phyloP scores from a whole-genome alignment of 1,139 yeast genomes.

The Suhomyces maxii region DNA sequence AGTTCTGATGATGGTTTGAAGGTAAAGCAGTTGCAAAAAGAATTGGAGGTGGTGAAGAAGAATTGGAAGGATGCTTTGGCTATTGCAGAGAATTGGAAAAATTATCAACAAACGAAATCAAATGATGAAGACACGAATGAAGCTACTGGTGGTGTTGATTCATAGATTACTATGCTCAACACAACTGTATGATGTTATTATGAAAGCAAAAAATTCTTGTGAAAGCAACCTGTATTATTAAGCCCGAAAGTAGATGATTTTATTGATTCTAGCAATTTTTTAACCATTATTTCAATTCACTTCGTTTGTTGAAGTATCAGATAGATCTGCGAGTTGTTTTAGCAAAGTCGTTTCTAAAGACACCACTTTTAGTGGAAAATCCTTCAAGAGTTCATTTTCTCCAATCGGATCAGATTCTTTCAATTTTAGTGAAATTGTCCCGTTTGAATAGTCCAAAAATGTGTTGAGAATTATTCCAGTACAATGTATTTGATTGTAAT shows the following conservation, averaged over 20 bases:
- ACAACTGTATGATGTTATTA: not conserved
- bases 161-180: not conserved
- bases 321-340: constrained; percentile 7
- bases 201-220: not conserved
- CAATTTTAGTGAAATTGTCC: constrained; percentile 21
- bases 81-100: constrained; percentile 51
- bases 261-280: not conserved
- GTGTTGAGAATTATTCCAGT: constrained; percentile 35
- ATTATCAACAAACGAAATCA: constrained; percentile 10
- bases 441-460: constrained; percentile 23
- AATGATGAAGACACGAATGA: not conserved
- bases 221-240: not conserved
- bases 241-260: too few relatives aligned
- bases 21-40: constrained; percentile 32
- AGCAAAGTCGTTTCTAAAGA: constrained; percentile 36
- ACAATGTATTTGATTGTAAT: constrained; percentile 26
- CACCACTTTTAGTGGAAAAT: constrained; percentile 32
- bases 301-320: not conserved
- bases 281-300: not conserved
- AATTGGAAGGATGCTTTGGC: constrained; percentile 49
- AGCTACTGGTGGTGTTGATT: not conserved
- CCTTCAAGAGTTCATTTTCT: constrained; percentile 25
- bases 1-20: constrained; percentile 13
- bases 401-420: constrained; percentile 11
- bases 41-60: constrained; percentile 36